phyloP scores from a whole-genome alignment of 2,329 filamentous ascomycete species.

The Thelonectria blattea region DNA sequence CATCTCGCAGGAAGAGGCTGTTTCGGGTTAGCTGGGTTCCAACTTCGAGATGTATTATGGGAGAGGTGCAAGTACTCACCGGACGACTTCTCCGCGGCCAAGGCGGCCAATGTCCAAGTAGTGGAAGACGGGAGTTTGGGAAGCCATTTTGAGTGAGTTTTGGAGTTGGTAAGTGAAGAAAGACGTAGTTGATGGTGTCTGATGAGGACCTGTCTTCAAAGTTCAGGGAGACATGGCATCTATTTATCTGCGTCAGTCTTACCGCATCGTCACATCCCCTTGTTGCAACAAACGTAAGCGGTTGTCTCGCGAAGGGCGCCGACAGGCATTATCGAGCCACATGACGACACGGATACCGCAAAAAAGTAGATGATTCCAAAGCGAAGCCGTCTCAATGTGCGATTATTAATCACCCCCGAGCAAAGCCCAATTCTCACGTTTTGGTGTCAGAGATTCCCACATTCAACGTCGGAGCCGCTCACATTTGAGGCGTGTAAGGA shows the following conservation, averaged over 20 bases:
- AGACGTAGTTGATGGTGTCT: neutral
- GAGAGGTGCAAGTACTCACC: slow-evolving; percentile 21
- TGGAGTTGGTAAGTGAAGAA: neutral
- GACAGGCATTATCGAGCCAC: neutral
- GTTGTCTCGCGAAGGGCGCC: neutral
- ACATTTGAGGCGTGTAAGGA: neutral
- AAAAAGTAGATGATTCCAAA: neutral
- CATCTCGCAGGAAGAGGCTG: slow-evolving; percentile 31
- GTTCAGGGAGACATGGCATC: neutral
- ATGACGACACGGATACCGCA: neutral
- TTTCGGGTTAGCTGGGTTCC: neutral
- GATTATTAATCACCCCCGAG: neutral
- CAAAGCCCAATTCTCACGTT: neutral
- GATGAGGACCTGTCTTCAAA: neutral
- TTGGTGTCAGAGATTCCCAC: neutral
- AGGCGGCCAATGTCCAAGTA: slow-evolving; percentile 37
- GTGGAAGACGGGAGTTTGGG: slow-evolving; percentile 26
- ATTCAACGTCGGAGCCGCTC: neutral
- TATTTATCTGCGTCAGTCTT: neutral
- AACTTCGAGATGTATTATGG: neutral
- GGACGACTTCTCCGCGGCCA: slow-evolving; percentile 38
- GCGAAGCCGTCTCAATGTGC: neutral
- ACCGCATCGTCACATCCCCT: no score
- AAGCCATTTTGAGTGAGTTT: neutral
- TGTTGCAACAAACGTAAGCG: neutral